Evolutionary conservation across 192 early-diverging fungal species (phyloP).

Genomic region (Coemansia sp.): DNA sequence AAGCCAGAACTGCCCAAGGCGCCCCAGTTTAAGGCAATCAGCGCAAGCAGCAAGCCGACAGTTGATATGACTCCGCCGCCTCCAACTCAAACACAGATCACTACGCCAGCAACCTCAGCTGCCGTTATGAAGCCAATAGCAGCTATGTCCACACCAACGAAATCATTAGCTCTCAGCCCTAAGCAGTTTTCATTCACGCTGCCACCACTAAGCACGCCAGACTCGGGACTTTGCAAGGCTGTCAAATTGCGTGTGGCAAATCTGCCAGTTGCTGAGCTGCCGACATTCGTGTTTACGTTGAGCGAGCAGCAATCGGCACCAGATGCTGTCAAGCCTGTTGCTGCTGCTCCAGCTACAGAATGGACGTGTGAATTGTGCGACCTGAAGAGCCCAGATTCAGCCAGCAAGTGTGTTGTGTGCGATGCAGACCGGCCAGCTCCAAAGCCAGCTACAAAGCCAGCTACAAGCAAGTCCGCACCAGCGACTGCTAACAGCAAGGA

Average conservation of each 20-base stretch:
- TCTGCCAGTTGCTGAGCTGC: conserved; percentile 14
- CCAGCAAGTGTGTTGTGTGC: conserved; percentile 5
- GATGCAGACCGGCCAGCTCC: not conserved
- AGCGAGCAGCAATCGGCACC: not conserved
- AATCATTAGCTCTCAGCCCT: not conserved
- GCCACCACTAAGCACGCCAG: not conserved
- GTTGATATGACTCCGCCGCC: conserved; percentile 13
- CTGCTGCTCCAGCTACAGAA: not conserved
- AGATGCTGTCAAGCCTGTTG: conserved; percentile 1
- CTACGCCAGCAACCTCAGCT: conserved; percentile 6
- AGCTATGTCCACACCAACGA: conserved; percentile 5
- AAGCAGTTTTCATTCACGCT: conserved; percentile 10
- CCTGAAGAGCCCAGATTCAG: not conserved
- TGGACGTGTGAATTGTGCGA: conserved; percentile 30
- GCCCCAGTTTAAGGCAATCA: not conserved
- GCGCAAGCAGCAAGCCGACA: not conserved
- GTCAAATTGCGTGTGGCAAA: conserved; percentile 7
- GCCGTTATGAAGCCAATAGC: not conserved
- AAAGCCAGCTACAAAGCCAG: not conserved
- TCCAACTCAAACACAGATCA: conserved; percentile 16
- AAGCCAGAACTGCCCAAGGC: not conserved
- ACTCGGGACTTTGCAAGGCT: not conserved
- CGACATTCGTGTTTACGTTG: conserved; percentile 17
- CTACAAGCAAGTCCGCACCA: not conserved
- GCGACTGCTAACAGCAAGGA: conserved; percentile 2